Evolutionary conservation across 305 asterid species (phyloP), one percentile per base, ranked within the genome.

Genomic region (Solanum hybrid): DNA sequence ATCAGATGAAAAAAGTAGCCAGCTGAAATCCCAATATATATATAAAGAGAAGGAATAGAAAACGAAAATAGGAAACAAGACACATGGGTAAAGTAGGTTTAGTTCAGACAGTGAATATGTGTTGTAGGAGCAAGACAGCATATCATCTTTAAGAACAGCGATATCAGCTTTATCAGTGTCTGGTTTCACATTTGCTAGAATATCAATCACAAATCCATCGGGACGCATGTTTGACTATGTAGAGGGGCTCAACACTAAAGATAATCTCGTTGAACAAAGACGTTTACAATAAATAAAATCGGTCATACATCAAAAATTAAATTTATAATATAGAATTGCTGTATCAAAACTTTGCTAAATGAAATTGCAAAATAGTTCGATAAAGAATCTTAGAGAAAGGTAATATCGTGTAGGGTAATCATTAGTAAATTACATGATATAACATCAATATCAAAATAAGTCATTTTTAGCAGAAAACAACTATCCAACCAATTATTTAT

Each of bases 1-100:
- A 85, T 85, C 88, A 91, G 86, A 92, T 29, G 33, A 88, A 64
- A 75, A 88, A 71, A 67, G 29, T 51, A 24, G 88, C 61, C 34
- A 28, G 34, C 51, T 85, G 26, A 89, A 39, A 42, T 89, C 28
- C 36, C 46, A n/a, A 57, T 16, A 11, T 35, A 37, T 35, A 8
- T 35, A 8, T 33, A 69, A 4, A 76, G 8, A 18, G 14, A 76
- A 76, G n/a, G 24, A 24, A 26, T 12, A 37, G 51, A 39, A 24
- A 37, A 80, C 18, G 22, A 39, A 39, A 8, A 39, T 31, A 82
- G 26, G 73, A 82, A 28, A 42, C 73, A 16, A 28, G 37, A 83
- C 40, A 83, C 73, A 20, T 83, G 37, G 39, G 29, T 29, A 46
- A 46, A 83, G 73, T 83, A 83, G 20, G 69, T 40, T 26, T 26